Base-by-base conservation (phyloP, 2,329 filamentous ascomycete genomes). In the Penicillium oxalicum region DNA sequence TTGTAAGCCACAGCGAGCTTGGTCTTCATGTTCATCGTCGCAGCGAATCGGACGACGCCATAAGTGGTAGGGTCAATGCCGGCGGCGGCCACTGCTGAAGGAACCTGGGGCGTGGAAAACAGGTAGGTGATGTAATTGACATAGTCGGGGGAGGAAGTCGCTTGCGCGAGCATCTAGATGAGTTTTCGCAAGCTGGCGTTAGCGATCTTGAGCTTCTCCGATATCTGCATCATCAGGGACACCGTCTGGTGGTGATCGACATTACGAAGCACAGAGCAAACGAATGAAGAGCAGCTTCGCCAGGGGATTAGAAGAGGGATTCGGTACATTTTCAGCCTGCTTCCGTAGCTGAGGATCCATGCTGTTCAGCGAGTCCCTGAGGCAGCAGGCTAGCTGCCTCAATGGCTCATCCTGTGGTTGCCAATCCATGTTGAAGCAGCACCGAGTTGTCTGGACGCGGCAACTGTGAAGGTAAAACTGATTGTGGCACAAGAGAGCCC, bases 51-150 rank as follows among this genome's bases (percentile, higher is more conserved):
- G 52, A 95, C 85, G 44, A 88, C 74, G 67, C 86, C 63, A 80
- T 73, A 89, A 84, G 65, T 87, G 76, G 55, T 78, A 64, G 57
- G 45, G 77, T 79, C 64, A 87, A 74, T 54, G 76, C 82, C 48
- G 75, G 71, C 54, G 9, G 56, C 70, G 40, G 86, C 82, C 75
- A 72, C 54, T 8, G 57, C 70, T 40, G 86, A 81, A 47, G 73
- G 68, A 44, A 77, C 74, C 55, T 83, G 77, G 48, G 81, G 68
- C 60, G 81, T 89, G 51, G 87, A 88, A 70, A 95, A 88, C 54
- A 98, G 81, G 70, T 87, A 96, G 59, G 88, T 87, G 39, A 98
- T 83, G 70, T 98, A 98, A 73, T 97, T 97, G 76, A 94, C 91
- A 76, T 96, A 88, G 69, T 97, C 91, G 42, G 91, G 91, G 9